Conservation (phyloP, 306 rosid genomes). For the Dalbergia cochinchinensis region DNA sequence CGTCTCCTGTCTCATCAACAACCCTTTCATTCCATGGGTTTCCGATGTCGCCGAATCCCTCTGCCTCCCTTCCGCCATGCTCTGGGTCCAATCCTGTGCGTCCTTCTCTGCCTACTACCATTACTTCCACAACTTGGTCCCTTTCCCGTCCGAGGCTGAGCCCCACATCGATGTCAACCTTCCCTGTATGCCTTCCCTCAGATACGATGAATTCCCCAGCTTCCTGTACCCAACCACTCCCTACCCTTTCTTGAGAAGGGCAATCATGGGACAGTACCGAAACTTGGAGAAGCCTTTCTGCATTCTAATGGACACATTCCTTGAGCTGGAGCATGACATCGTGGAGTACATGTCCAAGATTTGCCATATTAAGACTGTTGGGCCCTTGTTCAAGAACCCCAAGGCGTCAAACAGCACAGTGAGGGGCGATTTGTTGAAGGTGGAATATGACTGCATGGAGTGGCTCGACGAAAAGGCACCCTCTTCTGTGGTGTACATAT, state of each 20-base stretch:
- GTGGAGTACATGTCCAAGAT: slow-evolving; percentile 48
- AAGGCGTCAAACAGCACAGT: slow-evolving; percentile 23
- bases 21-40: slow-evolving; percentile 68
- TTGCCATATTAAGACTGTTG: slow-evolving; percentile 50
- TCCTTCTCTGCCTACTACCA: slow-evolving; percentile 58
- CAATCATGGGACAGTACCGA: slow-evolving; percentile 47
- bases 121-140: slow-evolving; percentile 38
- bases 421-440: slow-evolving; percentile 50
- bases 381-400: slow-evolving; percentile 60
- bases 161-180: slow-evolving; percentile 49
- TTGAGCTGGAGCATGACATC: slow-evolving; percentile 54
- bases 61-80: slow-evolving; percentile 60
- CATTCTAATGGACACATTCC: slow-evolving; percentile 54
- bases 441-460: slow-evolving; percentile 57
- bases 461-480: slow-evolving; percentile 61
- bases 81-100: slow-evolving; percentile 75
- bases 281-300: slow-evolving; percentile 53
- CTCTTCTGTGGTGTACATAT: slow-evolving; percentile 56
- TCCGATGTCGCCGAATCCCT: slow-evolving; percentile 55
- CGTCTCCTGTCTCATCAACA: slow-evolving; percentile 57
- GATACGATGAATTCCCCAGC: slow-evolving; percentile 56
- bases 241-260: slow-evolving; percentile 39
- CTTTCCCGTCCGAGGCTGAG: slow-evolving; percentile 54
- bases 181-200: slow-evolving; percentile 49
- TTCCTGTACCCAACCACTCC: slow-evolving; percentile 51